A percentile compares a stretch with the other conserved stretches of the same genome.
Conservation (phyloP, 2,329 filamentous ascomycete genomes). For the Claviceps monticola region DNA sequence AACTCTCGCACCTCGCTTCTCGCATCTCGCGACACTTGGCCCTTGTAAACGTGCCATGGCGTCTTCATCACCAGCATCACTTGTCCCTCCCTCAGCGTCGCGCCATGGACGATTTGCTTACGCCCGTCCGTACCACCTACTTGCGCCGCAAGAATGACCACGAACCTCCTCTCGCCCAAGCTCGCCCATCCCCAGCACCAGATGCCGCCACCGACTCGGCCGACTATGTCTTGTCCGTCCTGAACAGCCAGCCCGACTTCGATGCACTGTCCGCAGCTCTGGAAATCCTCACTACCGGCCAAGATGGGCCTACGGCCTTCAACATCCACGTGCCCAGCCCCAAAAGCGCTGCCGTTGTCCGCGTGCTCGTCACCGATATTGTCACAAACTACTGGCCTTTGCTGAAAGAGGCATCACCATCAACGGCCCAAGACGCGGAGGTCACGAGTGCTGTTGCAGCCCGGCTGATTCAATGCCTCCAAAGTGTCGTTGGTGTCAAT, state of each 20-base stretch:
- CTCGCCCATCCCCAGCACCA: constrained; percentile 12
- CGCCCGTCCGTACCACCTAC: constrained; percentile 39
- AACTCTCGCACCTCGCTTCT: background rate
- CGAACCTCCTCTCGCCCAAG: constrained; percentile 24
- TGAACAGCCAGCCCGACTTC: constrained; percentile 50
- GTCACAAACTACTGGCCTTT: constrained; percentile 71
- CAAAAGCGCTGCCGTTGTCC: constrained; percentile 58
- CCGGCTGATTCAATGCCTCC: constrained; percentile 49
- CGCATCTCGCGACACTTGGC: background rate
- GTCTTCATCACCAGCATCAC: too few species aligned
- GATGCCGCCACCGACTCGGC: constrained; percentile 14
- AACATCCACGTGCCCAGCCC: constrained; percentile 39
- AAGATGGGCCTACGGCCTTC: constrained; percentile 10
- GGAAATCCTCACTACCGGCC: constrained; percentile 28
- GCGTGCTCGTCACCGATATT: constrained; percentile 59
- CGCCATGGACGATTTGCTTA: constrained; percentile 42
- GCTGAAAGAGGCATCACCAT: constrained; percentile 32
- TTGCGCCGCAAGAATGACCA: constrained; percentile 22
- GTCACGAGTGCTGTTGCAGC: constrained; percentile 1
- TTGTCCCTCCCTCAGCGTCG: background rate
- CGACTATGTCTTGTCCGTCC: constrained; percentile 42
- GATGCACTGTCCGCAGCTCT: constrained; percentile 39
- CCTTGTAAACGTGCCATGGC: too few species aligned
- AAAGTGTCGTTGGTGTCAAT: constrained; percentile 64
- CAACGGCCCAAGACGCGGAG: constrained; percentile 4